Conservation (phyloP, 2,329 filamentous ascomycete genomes). For the Dichotomopilus funicola region DNA sequence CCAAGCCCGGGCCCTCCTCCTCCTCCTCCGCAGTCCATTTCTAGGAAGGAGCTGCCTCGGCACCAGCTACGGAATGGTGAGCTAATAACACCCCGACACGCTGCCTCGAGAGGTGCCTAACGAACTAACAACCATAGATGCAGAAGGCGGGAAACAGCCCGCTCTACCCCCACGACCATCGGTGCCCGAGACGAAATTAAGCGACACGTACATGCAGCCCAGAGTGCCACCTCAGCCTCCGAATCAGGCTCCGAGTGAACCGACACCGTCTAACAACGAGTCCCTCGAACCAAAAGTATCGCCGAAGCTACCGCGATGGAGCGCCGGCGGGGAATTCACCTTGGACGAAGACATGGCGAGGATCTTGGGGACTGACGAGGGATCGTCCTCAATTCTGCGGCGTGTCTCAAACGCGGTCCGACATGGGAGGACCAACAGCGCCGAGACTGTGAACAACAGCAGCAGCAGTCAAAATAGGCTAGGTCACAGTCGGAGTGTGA, state of each 20-base stretch:
- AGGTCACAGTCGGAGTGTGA: constrained; percentile 56
- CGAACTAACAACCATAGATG: constrained; percentile 18
- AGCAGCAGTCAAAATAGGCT: constrained; percentile 34
- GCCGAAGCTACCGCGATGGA: constrained; percentile 66
- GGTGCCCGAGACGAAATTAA: constrained; percentile 37
- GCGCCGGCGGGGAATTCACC: constrained; percentile 77
- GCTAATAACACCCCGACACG: constrained; percentile 18
- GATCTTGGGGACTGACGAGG: constrained; percentile 72
- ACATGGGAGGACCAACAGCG: constrained; percentile 83
- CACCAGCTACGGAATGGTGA: constrained; percentile 39
- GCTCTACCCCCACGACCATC: constrained; percentile 25
- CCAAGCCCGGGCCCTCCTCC: neutral
- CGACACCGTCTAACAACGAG: constrained; percentile 37
- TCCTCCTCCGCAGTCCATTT: constrained; percentile 42
- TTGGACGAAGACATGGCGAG: constrained; percentile 95
- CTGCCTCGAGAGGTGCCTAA: constrained; percentile 1
- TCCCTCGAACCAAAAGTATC: constrained; percentile 46
- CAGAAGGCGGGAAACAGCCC: constrained; percentile 32
- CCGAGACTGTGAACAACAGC: constrained; percentile 44
- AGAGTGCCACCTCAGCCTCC: constrained; percentile 51
- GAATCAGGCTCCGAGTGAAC: constrained; percentile 40
- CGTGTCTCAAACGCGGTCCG: constrained; percentile 90
- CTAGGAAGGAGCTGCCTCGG: constrained; percentile 58
- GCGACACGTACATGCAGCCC: constrained; percentile 52
- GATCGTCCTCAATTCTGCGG: constrained; percentile 72